Evolutionary conservation across 2,329 filamentous ascomycete species (phyloP).

Genomic region (Fusarium protoensiforme): DNA sequence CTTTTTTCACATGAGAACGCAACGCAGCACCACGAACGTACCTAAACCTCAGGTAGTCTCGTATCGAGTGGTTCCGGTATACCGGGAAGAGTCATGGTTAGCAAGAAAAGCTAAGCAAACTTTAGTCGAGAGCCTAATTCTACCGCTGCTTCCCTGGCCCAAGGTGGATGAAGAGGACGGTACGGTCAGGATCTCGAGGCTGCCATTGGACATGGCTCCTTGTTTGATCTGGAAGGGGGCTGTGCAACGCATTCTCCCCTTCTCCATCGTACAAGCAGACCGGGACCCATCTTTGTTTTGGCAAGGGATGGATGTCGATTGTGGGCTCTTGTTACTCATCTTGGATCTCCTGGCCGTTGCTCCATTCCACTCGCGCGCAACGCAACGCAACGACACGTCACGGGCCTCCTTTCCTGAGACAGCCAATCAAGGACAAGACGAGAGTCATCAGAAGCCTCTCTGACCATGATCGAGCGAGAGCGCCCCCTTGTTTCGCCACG

Average conservation of each 20-base stretch:
- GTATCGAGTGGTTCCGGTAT: conserved; percentile 22
- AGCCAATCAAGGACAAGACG: conserved; percentile 27
- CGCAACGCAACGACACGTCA: conserved; percentile 36
- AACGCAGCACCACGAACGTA: neutral
- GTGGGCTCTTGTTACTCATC: conserved; percentile 18
- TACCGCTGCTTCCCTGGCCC: conserved; percentile 7
- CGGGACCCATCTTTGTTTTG: conserved; percentile 25
- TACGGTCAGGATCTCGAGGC: neutral
- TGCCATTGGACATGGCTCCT: conserved; percentile 21
- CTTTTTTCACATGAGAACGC: neutral
- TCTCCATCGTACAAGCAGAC: neutral
- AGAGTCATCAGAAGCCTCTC: conserved; percentile 34
- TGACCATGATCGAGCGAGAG: neutral
- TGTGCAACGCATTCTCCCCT: conserved; percentile 29
- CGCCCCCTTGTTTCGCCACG: conserved; percentile 13
- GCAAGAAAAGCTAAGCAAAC: conserved; percentile 18
- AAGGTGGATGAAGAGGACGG: neutral
- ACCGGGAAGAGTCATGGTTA: conserved; percentile 2
- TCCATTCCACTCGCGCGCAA: neutral
- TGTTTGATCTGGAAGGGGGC: conserved; percentile 23
- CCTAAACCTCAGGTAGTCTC: neutral
- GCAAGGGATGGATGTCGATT: conserved; percentile 20
- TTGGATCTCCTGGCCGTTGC: conserved; percentile 7
- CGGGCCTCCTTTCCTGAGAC: conserved; percentile 29
- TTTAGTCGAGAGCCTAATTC: conserved; percentile 38